Evolutionary conservation across 2,329 filamentous ascomycete species (phyloP), one percentile per base, ranked within the genome.

Genomic region (Rhinocladiella similis): DNA sequence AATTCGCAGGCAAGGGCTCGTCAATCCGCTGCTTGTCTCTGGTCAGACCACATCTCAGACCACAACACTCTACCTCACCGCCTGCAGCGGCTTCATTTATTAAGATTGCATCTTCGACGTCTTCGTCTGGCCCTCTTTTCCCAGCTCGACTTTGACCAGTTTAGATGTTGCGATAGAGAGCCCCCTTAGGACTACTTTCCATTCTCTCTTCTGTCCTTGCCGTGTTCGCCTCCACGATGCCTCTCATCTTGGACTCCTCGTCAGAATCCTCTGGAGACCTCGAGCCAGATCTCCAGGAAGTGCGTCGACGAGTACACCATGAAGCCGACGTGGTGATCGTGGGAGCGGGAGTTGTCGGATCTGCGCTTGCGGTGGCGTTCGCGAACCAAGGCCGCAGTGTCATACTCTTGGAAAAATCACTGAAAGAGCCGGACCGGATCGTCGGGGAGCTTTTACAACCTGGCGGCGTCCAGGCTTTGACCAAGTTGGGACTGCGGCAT

Each of bases 391-490:
- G 91, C 52, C 86, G 94, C 61, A 95, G 89, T 71, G 92, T 99
- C 22, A 82, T 97, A 22, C 78, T 99, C 50, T 83, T 99, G 49
- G 94, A 99, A 77, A 84, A 84, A 67, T 95, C 86, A 75, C 79
- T 97, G 75, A 91, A 91, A 74, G 88, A 97, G 77, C 94, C 94
- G 18, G 89, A 97, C 76, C 86, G 94, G 62, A 99, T 99, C 65
- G 91, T 99, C 47, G 94, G 94, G 66, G 94, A 99, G 77, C 77
- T 99, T 63, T 78, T 99, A 66, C 94, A 99, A 74, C 94, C 94
- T 0, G 94, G 94, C 49, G 94, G 94, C 48, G 86, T 96, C 33
- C 79, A 84, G 50, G 89, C 94, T 6, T 79, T 99, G 67, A 82
- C 86, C 68, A 85, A 89, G 69, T 78, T 99, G 48, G 94, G 94